Evolutionary conservation across 306 rosid species (phyloP), one percentile per base, ranked within the genome.

Genomic region (Sphenostylis stenocarpa): DNA sequence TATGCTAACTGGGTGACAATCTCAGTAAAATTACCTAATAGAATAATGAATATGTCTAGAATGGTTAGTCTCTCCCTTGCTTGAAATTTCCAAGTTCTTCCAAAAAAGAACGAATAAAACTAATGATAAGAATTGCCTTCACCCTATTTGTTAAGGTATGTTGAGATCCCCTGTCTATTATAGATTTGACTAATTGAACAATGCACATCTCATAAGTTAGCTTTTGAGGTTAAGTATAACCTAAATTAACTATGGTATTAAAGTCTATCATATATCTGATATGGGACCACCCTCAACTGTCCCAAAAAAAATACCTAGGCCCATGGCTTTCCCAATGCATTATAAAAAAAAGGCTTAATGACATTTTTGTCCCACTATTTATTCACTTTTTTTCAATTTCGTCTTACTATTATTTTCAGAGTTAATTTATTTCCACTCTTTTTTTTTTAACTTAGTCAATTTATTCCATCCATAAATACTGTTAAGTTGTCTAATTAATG

Each of bases 111-210:
- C 43, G 16, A 66, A 21, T 23, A 44, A 26, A 47, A 38, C 67
- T 49, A 73, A 57, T 33, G 39, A 65, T 10, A 73, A 55, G 10
- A 66, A 38, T 44, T 57, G 45, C 55, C 38, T 67, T 67, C 51
- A 48, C 56, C n/a, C 52, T 47, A 55, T 39, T 43, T 6, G 14
- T 57, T 68, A 20, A 56, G 34, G 23, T 57, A 12, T 28, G 20
- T 26, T 26, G 17, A 26, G 64, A 57, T 57, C 33, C 31, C 13
- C 26, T 4, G 14, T 28, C 19, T 3, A 57, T 38, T 5, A 26
- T 28, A 28, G 11, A 57, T 57, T 26, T 57, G 10, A 5, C 38
- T 5, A 57, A 24, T 20, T 52, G 28, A 15, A 52, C 60, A 52
- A 52, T 21, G 24, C 12, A 2, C 43, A 9, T 38, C 43, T 38